phyloP scores from a whole-genome alignment of 2,329 filamentous ascomycete species.

The Sporothrix inflata region DNA sequence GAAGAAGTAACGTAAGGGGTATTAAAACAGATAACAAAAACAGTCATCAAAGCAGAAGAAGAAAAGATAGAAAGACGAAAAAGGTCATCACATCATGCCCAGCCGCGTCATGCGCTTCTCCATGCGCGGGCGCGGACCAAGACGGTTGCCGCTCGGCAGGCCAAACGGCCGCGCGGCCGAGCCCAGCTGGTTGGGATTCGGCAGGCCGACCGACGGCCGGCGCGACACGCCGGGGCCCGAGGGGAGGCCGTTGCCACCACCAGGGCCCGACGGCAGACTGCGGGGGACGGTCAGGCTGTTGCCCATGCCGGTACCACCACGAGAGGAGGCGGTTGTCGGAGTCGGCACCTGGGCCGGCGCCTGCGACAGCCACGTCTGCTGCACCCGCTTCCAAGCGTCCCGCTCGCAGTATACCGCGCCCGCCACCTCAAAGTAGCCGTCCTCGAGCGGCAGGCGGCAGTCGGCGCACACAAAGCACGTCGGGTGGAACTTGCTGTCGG shows the following conservation, averaged over 20 bases:
- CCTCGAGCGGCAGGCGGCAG: constrained; percentile 72
- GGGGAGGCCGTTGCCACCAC: constrained; percentile 20
- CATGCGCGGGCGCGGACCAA: constrained; percentile 48
- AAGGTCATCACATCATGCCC: constrained; percentile 62
- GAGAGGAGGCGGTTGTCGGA: not conserved
- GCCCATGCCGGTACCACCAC: constrained; percentile 8
- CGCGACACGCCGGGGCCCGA: constrained; percentile 21
- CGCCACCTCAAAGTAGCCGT: constrained; percentile 90
- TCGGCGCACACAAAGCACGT: constrained; percentile 83
- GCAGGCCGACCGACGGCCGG: constrained; percentile 27
- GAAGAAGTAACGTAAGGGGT: not conserved
- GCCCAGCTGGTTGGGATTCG: constrained; percentile 24
- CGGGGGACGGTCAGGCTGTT: constrained; percentile 21
- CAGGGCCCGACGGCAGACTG: constrained; percentile 25
- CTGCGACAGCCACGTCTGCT: constrained; percentile 32
- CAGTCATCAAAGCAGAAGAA: not conserved
- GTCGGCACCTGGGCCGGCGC: not conserved
- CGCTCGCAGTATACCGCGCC: constrained; percentile 83
- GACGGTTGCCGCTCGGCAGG: constrained; percentile 40
- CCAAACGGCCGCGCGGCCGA: constrained; percentile 39
- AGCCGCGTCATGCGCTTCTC: constrained; percentile 66
- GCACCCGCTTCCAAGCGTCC: constrained; percentile 68
- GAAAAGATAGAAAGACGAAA: not conserved
- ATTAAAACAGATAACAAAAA: constrained; percentile 22
- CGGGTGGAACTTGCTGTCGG: constrained; percentile 78